Evolutionary conservation across 2,329 filamentous ascomycete species (phyloP), one percentile per base, ranked within the genome.

Genomic region (Purpureocillium takamizusanense): DNA sequence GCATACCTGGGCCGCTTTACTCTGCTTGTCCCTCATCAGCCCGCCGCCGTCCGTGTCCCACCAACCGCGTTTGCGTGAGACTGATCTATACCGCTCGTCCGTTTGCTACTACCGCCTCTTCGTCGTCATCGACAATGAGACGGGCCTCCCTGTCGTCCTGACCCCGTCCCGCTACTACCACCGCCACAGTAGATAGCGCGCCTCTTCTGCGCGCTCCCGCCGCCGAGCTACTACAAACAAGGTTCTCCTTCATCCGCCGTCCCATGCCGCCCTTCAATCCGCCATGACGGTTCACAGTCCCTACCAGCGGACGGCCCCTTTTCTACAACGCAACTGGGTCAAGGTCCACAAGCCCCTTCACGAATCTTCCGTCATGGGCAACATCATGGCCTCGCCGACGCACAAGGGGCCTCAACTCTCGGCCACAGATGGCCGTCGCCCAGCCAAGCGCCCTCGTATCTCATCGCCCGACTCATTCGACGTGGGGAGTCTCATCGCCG

Each of bases 301-400:
- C 45, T 67, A 61, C 51, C 63, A 64, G 57, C 66, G 67, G 59
- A 65, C 61, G 49, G 60, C 69, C 40, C 71, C 73, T 43, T 76
- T 71, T 55, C 66, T 76, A 42, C 69, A 73, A 47, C 67, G 72
- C 53, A 73, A 70, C 52, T 74, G 68, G 70, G 61, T 67, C 45
- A 64, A 60, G 44, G 65, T 63, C 35, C 57, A 72, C 52, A 65
- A 65, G 42, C 60, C 64, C 43, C 59, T 58, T 48, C 63, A 69
- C 50, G 44, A 46, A 23, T 50, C 53, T 33, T 49, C 55, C 40
- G 51, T 54, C 42, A 70, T 71, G 66, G 67, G 67, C 37, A 65
- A 59, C 50, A 64, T 63, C 41, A 46, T 61, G 12, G 65, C 63
- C 29, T 59, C 59, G 36, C 50, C 59, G 9, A 40, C 42, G 51